Evolutionary conservation across 257 asterid species (phyloP).

Genomic region (Leonotis leonurus): DNA sequence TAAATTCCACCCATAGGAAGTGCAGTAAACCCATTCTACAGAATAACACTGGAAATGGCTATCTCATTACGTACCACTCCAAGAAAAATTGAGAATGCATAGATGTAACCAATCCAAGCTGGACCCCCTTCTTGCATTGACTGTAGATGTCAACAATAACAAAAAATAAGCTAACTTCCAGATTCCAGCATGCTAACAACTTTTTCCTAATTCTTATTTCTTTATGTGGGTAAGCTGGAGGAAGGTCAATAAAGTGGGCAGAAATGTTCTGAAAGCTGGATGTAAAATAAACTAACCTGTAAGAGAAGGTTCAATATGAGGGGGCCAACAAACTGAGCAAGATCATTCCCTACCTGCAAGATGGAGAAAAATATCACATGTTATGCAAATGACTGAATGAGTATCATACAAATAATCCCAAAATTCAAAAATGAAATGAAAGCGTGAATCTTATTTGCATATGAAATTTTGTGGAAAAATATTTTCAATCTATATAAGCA

Average conservation of each 20-base stretch:
- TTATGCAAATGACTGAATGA: slow-evolving; percentile 18
- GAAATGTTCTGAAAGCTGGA: background rate
- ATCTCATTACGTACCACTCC: slow-evolving; percentile 78
- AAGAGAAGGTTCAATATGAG: slow-evolving; percentile 68
- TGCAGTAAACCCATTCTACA: background rate
- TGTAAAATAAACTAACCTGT: slow-evolving; percentile 46
- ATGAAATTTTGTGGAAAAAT: slow-evolving; percentile 14
- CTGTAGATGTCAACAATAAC: slow-evolving; percentile 40
- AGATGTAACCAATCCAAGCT: slow-evolving; percentile 94
- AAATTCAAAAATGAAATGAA: slow-evolving; percentile 1
- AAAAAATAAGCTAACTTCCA: slow-evolving; percentile 22
- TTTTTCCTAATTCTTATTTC: too few species aligned
- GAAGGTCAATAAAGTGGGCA: background rate
- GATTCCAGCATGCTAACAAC: background rate
- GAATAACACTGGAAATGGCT: slow-evolving; percentile 9
- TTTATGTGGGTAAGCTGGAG: background rate
- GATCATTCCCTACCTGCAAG: slow-evolving; percentile 78
- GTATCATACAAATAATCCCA: slow-evolving; percentile 6
- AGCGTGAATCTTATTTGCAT: too few species aligned
- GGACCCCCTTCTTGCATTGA: slow-evolving; percentile 97
- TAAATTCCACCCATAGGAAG: slow-evolving; percentile 2
- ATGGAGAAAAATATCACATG: slow-evolving; percentile 17
- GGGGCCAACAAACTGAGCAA: slow-evolving; percentile 87
- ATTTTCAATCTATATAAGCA: slow-evolving; percentile 36
- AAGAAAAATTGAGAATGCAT: slow-evolving; percentile 75